A percentile compares a stretch with the other conserved stretches of the same genome.
Conservation (phyloP, 2,329 filamentous ascomycete species). For the Cercospora citrullina region DNA sequence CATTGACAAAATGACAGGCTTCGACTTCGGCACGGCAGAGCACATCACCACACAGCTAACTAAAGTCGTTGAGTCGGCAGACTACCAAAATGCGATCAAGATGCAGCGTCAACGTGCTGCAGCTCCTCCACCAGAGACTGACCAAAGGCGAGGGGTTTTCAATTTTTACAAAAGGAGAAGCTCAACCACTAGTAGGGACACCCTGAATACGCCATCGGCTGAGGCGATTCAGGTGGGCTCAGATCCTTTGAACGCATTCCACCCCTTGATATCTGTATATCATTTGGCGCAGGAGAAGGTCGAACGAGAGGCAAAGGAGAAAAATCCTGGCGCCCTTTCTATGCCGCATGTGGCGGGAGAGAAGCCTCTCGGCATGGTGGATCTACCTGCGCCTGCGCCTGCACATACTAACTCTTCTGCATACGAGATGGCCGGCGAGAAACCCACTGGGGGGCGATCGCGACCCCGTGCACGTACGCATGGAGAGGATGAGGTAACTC, state of each 20-base stretch:
- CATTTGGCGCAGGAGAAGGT: constrained; percentile 95
- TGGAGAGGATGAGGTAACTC: constrained; percentile 85
- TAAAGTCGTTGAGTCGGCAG: constrained; percentile 85
- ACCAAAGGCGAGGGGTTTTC: constrained; percentile 91
- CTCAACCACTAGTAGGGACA: constrained; percentile 85
- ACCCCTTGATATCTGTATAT: constrained; percentile 89
- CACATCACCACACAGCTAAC: constrained; percentile 78
- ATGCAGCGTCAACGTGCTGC: constrained; percentile 65
- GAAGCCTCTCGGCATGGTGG: constrained; percentile 63
- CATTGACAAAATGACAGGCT: constrained; percentile 92
- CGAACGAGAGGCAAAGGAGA: constrained; percentile 68
- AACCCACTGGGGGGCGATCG: constrained; percentile 77
- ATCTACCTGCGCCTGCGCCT: constrained; percentile 76
- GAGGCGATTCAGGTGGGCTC: constrained; percentile 80
- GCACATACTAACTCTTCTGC: constrained; percentile 83
- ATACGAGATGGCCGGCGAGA: constrained; percentile 89
- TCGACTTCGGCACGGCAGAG: constrained; percentile 90
- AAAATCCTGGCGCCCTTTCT: constrained; percentile 59
- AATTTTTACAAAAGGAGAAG: constrained; percentile 96
- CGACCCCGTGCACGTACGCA: constrained; percentile 87
- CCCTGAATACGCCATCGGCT: constrained; percentile 75
- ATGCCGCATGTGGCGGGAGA: constrained; percentile 60
- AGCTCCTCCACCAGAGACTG: constrained; percentile 60
- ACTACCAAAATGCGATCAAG: constrained; percentile 84
- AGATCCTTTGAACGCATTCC: constrained; percentile 91